Evolutionary conservation across 2,329 filamentous ascomycete genomes (phyloP), one percentile per base, ranked within the genome.

Genomic region (Parasarocladium wereldwijsianum): DNA sequence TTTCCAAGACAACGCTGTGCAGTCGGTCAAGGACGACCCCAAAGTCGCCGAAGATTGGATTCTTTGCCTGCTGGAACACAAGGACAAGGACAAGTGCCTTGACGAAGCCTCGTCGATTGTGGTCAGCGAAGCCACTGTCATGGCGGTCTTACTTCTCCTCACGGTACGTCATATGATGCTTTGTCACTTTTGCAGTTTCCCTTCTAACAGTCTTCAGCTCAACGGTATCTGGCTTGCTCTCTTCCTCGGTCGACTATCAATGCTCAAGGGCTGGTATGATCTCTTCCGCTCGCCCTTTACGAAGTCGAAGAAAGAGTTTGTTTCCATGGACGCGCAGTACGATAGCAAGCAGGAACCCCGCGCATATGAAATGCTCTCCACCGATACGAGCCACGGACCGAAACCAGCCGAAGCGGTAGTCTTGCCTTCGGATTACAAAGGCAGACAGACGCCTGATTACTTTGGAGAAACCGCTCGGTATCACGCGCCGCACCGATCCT

Each of bases 141-240:
- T 79, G 22, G 82, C 86, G 1, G 78, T 94, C 9, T 59, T 98
- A 27, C 60, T 94, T 32, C 68, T 96, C 29, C 62, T 98, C 6
- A 76, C 79, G 13, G 73, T 92, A 59, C 60, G 76, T 62, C 7
- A 12, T 8, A 8, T 6, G 19, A 11, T 17, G 4, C 8, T 5
- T 6, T 16, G 11, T 15, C 6, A 9, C 13, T 15, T 12, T 33
- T 11, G 10, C 24, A 24, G 34, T 21, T 28, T 10, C 24, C 35
- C 38, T 49, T 40, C 44, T 52, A 41, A 40, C 25, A 7, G 12
- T 11, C 8, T 8, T 10, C 23, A 83, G 76, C 64, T 84, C 40
- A 86, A 86, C 39, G 87, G 87, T 6, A 59, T 96, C 27, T 93
- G 87, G 74, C 71, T 80, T 29, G 66, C 92, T 34, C 53, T 93